Evolutionary conservation across 106 monocot genomes (phyloP), one percentile per base, ranked within the genome.

Genomic region (Ottelia alismoides): DNA sequence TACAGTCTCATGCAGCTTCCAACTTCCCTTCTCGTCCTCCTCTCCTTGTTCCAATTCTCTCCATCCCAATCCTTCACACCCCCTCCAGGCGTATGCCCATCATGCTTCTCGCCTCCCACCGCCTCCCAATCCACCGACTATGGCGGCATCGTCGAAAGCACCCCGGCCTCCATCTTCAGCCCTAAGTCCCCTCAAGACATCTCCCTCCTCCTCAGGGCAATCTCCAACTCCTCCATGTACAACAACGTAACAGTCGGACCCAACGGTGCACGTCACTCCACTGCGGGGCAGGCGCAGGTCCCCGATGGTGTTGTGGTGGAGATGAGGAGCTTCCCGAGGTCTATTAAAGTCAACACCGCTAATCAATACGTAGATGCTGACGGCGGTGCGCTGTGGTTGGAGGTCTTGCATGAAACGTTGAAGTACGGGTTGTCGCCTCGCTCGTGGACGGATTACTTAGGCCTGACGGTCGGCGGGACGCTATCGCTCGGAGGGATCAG

Each of bases 401-500:
- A 80, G 20, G 76, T 86, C 31, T 31, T 86, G 57, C 52, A 40
- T 3, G 85, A 70, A 65, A 71, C 77, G 11, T 28, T 77, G 22
- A 31, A 56, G 30, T 51, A 61, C 29, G 78, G 74, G 14, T 53
- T 83, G 10, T 17, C 74, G 43, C 78, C 78, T 17, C 51, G 32
- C 27, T 71, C 74, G 47, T 83, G 85, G 85, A 76, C 73, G 20
- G 65, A 65, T 25, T 65, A 65, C 27, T 26, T 53, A 26, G 47
- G 56, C 43, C 28, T 65, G 20, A 77, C 85, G 7, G 71, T 86
- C 19, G 85, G 77, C 20, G 85, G 85, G 10, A 86, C 85, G 26
- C 77, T 86, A 1, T 86, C 85, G 1, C 66, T 70, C 25, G 85
- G 60, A 17, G 80, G 85, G 14, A 35, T 80, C 28, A 71, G 85